Conservation (phyloP, 768 basidiomycete genomes). For the Mycena alexandri region DNA sequence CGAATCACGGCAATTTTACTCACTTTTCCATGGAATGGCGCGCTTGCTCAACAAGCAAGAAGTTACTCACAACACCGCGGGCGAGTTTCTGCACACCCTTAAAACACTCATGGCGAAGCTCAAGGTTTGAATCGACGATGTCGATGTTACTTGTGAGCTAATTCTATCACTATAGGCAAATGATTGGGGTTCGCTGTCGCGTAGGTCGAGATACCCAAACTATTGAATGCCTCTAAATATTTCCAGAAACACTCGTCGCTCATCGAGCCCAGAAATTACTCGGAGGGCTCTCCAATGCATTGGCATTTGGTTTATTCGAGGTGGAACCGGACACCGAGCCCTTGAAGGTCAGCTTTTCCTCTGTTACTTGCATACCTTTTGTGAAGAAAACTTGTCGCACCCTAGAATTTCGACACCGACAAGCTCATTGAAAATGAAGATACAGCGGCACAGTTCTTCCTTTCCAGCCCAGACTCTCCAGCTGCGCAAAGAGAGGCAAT, state of each 20-base stretch:
- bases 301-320: slow-evolving; percentile 62
- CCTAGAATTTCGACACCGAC: slow-evolving; percentile 69
- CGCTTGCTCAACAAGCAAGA: slow-evolving; percentile 61
- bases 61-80: slow-evolving; percentile 63
- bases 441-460: slow-evolving; percentile 51
- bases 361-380: not conserved
- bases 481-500: slow-evolving; percentile 39
- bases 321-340: slow-evolving; percentile 59
- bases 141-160: not conserved
- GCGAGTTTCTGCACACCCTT: slow-evolving; percentile 67
- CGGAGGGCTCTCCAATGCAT: slow-evolving; percentile 58
- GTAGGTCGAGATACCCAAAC: slow-evolving; percentile 54
- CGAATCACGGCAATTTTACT: slow-evolving; percentile 71
- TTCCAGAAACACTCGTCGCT: slow-evolving; percentile 60
- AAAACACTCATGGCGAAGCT: slow-evolving; percentile 78
- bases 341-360: slow-evolving; percentile 57
- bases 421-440: slow-evolving; percentile 53
- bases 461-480: slow-evolving; percentile 24
- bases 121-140: slow-evolving; percentile 53
- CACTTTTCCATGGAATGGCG: slow-evolving; percentile 63
- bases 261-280: slow-evolving; percentile 61
- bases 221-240: not conserved
- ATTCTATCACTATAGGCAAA: slow-evolving; percentile 56
- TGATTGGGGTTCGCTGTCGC: slow-evolving; percentile 75
- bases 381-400: not conserved